Conservation (phyloP, 495 filamentous ascomycete genomes). For the Tuber microsphaerosporum region DNA sequence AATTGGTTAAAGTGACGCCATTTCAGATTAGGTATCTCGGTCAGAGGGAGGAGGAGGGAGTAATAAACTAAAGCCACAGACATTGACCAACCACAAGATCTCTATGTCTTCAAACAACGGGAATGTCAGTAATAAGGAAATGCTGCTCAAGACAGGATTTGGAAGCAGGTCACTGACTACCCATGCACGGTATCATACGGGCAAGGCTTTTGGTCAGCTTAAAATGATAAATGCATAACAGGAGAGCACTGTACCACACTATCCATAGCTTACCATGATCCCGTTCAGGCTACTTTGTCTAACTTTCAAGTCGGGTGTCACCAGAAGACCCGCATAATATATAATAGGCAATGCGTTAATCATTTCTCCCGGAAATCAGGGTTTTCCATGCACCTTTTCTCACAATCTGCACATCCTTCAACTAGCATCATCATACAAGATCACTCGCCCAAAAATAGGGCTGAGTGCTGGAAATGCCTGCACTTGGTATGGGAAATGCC, state of each 20-base stretch:
- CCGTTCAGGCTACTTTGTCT: neutral
- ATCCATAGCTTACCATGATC: neutral
- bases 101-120: too few species aligned
- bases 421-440: neutral
- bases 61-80: too few species aligned
- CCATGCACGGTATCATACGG: neutral
- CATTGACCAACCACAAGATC: too few species aligned
- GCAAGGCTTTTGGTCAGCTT: neutral
- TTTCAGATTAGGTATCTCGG: too few species aligned
- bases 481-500: too few species aligned
- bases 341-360: neutral
- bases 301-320: neutral
- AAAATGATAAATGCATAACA: neutral
- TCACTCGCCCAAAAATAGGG: neutral
- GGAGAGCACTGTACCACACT: neutral
- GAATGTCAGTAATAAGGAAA: neutral
- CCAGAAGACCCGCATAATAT: neutral
- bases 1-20: too few species aligned
- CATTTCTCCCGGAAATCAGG: neutral
- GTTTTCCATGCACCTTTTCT: neutral
- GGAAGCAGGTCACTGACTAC: neutral
- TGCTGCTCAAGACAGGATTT: neutral
- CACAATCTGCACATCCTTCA: neutral
- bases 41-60: too few species aligned
- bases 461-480: too few species aligned